A percentile compares a stretch with the other conserved stretches of the same genome.
Conservation (phyloP, 805 yeast species). For the Suhomyces sp. region DNA sequence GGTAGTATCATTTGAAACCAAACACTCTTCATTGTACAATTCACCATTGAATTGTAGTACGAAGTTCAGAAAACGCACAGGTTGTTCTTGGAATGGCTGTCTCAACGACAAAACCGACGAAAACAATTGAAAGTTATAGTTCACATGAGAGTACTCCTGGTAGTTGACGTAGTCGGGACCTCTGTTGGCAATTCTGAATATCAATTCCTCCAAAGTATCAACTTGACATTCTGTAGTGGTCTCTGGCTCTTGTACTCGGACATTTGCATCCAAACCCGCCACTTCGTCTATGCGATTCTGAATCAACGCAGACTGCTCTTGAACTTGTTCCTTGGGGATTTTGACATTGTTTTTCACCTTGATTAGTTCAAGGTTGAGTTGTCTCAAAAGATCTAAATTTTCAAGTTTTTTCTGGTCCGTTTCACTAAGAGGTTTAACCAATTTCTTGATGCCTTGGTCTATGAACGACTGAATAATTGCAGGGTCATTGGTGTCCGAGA, state of each 20-base stretch:
- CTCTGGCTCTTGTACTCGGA: neutral
- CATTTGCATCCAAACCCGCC: neutral
- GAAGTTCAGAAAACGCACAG: constrained; percentile 37
- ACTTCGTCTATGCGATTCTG: constrained; percentile 15
- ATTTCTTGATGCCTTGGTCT: constrained; percentile 4
- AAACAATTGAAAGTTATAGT: constrained; percentile 32
- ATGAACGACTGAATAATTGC: constrained; percentile 9
- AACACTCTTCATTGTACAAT: constrained; percentile 61
- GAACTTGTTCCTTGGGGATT: constrained; percentile 13
- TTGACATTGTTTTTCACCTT: constrained; percentile 30
- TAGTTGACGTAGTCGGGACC: constrained; percentile 57
- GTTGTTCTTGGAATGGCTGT: constrained; percentile 76
- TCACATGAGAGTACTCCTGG: constrained; percentile 9
- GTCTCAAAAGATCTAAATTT: constrained; percentile 24
- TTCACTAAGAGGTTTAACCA: constrained; percentile 9
- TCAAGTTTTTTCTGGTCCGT: constrained; percentile 27
- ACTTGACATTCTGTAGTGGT: neutral
- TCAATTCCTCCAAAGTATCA: constrained; percentile 1
- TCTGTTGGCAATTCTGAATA: constrained; percentile 28
- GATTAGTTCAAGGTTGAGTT: constrained; percentile 22
- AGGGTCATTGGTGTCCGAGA: constrained; percentile 13
- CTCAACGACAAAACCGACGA: constrained; percentile 82
- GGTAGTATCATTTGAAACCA: constrained; percentile 58
- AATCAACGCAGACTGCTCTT: constrained; percentile 7
- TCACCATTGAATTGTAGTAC: constrained; percentile 88